Evolutionary conservation across 768 basidiomycete species (phyloP), one percentile per base, ranked within the genome.

Genomic region (Xerocomus spinulosus): DNA sequence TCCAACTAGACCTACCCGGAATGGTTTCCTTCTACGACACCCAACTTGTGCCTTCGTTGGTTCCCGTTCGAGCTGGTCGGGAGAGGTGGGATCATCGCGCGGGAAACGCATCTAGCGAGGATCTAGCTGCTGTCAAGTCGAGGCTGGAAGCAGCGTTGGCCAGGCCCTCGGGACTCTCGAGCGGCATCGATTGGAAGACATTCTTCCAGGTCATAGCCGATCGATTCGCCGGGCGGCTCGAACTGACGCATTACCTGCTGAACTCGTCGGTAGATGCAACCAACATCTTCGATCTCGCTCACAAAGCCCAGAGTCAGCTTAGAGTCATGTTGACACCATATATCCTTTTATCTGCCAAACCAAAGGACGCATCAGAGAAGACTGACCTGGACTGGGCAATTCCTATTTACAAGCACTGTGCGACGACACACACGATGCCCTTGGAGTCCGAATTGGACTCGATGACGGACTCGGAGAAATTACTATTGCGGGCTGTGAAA

Each of bases 221-320:
- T 18, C 66, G 64, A 14, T 64, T 61, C 28, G 60, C 59, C 1
- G 53, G 57, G 21, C 55, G 64, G 26, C 45, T 68, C 10, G 64
- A 66, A 37, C 23, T 54, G 21, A 30, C 61, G n/a, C 41, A 46
- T 12, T 48, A 60, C 23, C 44, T 63, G 0, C 50, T 64, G 13
- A 49, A 57, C 26, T 20, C 46, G 12, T 34, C 48, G 5, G 40
- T n/a, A 32, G 20, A 35, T n/a, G 8, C 48, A n/a, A 30, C 35
- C 13, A 35, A 33, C 20, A 29, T 39, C 17, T 0, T 48, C 15
- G 40, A 46, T 9, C 45, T 25, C 20, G 44, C 40, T 25, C 37
- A 28, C 20, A 42, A 49, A 23, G 18, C 42, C 1, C 52, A 50
- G 24, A 38, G 21, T 2, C 62, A 64, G 46, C 49, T 62, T 2